A percentile compares a stretch with the other conserved stretches of the same genome.
Evolutionary conservation across 208 protist species (phyloP).

Genomic region (Leishmania arabica): DNA sequence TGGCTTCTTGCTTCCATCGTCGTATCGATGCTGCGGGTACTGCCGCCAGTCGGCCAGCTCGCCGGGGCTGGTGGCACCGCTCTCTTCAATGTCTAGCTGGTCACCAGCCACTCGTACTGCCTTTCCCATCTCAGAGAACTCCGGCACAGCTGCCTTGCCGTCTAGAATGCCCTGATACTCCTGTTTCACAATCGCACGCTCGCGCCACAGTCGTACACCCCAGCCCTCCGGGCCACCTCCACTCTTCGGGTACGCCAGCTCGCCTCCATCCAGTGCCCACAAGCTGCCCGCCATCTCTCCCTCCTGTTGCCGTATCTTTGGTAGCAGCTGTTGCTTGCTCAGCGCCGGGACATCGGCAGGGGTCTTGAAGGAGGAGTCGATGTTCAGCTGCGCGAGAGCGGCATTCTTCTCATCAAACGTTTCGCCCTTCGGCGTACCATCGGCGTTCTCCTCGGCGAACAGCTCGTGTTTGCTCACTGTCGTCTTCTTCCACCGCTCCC

Average conservation of each 20-base stretch:
- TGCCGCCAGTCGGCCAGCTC: slow-evolving; percentile 74
- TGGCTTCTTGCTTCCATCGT: slow-evolving; percentile 64
- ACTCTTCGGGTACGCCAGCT: slow-evolving; percentile 86
- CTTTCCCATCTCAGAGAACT: slow-evolving; percentile 65
- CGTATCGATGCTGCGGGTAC: slow-evolving; percentile 74
- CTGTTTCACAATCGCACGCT: slow-evolving; percentile 70
- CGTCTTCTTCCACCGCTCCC: slow-evolving; percentile 79
- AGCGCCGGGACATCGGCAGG: slow-evolving; percentile 61
- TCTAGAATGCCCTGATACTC: slow-evolving; percentile 69
- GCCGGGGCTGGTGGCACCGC: slow-evolving; percentile 53
- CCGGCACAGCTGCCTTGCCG: slow-evolving; percentile 39
- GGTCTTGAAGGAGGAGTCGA: slow-evolving; percentile 67
- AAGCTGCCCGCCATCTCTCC: slow-evolving; percentile 78
- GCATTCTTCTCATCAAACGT: slow-evolving; percentile 87
- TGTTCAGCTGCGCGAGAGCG: slow-evolving; percentile 78
- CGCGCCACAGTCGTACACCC: slow-evolving; percentile 87
- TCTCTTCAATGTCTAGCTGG: slow-evolving; percentile 88
- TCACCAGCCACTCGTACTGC: slow-evolving; percentile 60
- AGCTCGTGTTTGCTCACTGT: slow-evolving; percentile 88
- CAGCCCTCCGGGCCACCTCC: slow-evolving; percentile 81
- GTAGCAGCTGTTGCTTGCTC: slow-evolving; percentile 63
- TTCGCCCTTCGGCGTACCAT: slow-evolving; percentile 84
- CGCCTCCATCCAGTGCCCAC: slow-evolving; percentile 86
- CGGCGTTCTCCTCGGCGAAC: slow-evolving; percentile 73
- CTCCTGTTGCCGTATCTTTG: slow-evolving; percentile 60